phyloP scores from a whole-genome alignment of 2,329 filamentous ascomycete genomes.

The Stachybotrys chartarum region DNA sequence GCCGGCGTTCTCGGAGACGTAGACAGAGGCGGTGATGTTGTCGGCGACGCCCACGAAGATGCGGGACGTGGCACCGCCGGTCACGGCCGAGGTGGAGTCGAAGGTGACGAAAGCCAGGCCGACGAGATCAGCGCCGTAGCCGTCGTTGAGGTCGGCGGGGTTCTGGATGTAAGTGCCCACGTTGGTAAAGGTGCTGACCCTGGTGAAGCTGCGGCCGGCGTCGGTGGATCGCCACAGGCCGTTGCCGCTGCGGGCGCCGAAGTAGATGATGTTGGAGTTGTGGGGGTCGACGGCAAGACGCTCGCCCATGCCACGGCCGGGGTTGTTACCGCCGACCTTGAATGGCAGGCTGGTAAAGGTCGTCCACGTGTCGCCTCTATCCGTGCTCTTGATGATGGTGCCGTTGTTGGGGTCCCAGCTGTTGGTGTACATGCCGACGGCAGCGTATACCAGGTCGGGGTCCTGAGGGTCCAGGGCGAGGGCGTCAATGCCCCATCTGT shows the following conservation, averaged over 20 bases:
- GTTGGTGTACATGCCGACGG: slow-evolving; percentile 53
- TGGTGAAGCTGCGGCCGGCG: slow-evolving; percentile 44
- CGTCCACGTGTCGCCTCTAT: slow-evolving; percentile 45
- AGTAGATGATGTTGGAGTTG: slow-evolving; percentile 49
- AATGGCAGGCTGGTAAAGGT: slow-evolving; percentile 41
- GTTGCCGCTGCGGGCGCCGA: slow-evolving; percentile 50
- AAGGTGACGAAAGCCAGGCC: slow-evolving; percentile 48
- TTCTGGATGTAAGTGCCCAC: slow-evolving; percentile 41
- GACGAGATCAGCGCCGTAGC: slow-evolving; percentile 36
- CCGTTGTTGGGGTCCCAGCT: slow-evolving; percentile 50
- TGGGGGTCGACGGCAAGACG: slow-evolving; percentile 51
- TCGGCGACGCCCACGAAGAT: slow-evolving; percentile 52
- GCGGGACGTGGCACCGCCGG: slow-evolving; percentile 41
- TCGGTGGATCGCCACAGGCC: slow-evolving; percentile 53
- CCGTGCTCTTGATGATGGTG: slow-evolving; percentile 45
- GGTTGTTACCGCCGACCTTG: slow-evolving; percentile 57
- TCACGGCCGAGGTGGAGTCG: slow-evolving; percentile 39
- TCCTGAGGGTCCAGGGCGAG: slow-evolving; percentile 48
- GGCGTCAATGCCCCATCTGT: slow-evolving; percentile 50
- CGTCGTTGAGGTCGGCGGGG: slow-evolving; percentile 31
- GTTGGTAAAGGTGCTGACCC: slow-evolving; percentile 44
- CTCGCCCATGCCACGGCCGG: slow-evolving; percentile 52
- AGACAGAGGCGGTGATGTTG: slow-evolving; percentile 43
- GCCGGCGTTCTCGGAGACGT: slow-evolving; percentile 46
- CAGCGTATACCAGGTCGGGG: slow-evolving; percentile 43